Conservation (phyloP, 148 eudicot species). For the Dianthus caryophyllus region DNA sequence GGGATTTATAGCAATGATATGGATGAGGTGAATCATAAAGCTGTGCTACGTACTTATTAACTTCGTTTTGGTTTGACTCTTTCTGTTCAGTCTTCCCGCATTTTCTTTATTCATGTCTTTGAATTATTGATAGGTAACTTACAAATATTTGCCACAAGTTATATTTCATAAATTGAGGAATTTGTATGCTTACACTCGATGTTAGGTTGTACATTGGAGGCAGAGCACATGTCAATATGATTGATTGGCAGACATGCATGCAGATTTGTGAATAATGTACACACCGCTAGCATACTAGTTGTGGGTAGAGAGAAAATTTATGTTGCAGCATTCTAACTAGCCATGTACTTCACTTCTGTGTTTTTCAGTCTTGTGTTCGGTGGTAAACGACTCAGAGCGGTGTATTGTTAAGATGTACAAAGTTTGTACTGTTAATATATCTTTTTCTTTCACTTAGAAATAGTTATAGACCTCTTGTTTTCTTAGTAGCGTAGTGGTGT, state of each 20-base stretch:
- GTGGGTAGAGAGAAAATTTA: too few species aligned
- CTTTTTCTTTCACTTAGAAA: neutral
- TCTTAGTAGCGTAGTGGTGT: neutral
- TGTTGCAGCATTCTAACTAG: neutral
- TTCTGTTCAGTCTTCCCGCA: neutral
- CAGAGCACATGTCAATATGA: neutral
- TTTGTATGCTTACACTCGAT: neutral
- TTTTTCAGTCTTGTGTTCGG: too few species aligned
- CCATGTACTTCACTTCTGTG: neutral
- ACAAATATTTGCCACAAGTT: too few species aligned
- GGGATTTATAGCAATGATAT: conserved; percentile 69
- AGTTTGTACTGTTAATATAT: too few species aligned
- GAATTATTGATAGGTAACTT: neutral
- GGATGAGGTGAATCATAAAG: conserved; percentile 57
- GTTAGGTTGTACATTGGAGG: neutral
- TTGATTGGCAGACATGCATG: too few species aligned
- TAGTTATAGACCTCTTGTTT: neutral
- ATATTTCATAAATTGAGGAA: neutral
- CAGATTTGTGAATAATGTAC: too few species aligned
- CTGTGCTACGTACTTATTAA: neutral
- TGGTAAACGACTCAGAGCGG: too few species aligned
- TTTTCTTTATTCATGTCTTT: conserved; percentile 5
- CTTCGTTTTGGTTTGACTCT: neutral
- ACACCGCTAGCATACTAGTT: too few species aligned
- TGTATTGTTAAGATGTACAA: too few species aligned